Evolutionary conservation across 139 green algal genomes (phyloP), one percentile per base, ranked within the genome.

Genomic region (Micractinium sp.): DNA sequence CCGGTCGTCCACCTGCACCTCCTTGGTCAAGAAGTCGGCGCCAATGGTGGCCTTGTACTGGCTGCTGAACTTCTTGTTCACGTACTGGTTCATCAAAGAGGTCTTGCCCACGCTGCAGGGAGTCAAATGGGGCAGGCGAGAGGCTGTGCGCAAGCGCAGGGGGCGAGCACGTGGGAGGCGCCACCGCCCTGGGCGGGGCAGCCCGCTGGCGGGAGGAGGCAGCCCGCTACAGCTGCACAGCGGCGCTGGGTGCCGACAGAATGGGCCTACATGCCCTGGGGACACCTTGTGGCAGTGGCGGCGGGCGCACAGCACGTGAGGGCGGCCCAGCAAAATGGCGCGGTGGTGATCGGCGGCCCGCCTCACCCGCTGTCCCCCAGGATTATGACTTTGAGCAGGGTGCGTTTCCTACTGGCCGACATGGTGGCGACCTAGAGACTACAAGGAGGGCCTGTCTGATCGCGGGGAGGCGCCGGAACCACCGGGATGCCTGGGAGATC

Each of bases 31-130:
- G 93, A 99, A 99, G 87, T 99, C 98, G 18, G 98, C 98, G 2
- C 98, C 98, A 76, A 99, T 99, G 0, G 98, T 99, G 16, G 98
- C 98, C 87, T 99, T 99, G 95, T 99, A 99, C 92, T 99, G 97
- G 89, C 97, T 98, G 78, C 92, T 97, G 90, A 99, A 99, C 92
- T 99, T 99, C 92, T 99, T 99, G 92, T 99, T 98, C 38, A 99
- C 98, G 63, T 99, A 99, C 90, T 99, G 88, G 90, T 99, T 99
- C 98, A 99, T 99, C 56, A 99, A 88, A 3, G 96, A 99, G 9
- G 98, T 99, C 92, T 99, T 99, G 18, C 98, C 98, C 7, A 99
- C 98, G 15, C 97, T 99, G 92, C 73, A 75, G 33, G 74, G 74
- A 16, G 29, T 2, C 33, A 31, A 9, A 53, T 33, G 33, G 33